Conservation (phyloP, 805 yeast genomes). For the Cyberlindnera lachancei region DNA sequence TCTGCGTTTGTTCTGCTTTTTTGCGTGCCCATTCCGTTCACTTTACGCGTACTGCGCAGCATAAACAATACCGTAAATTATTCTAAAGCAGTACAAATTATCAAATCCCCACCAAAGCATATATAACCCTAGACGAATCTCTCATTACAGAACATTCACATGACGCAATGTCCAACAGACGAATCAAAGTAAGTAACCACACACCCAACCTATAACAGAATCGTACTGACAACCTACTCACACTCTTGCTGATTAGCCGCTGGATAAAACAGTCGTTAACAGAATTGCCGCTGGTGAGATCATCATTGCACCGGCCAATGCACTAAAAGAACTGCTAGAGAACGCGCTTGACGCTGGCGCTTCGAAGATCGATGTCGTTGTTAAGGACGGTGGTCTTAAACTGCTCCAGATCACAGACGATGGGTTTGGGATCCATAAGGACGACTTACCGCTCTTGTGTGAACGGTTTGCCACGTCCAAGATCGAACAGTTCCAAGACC, state of each 20-base stretch:
- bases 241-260: constrained; percentile 29
- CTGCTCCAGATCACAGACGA: constrained; percentile 82
- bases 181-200: constrained; percentile 1
- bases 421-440: constrained; percentile 72
- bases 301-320: constrained; percentile 89
- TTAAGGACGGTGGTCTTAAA: constrained; percentile 91
- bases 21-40: too few relatives aligned
- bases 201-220: background rate
- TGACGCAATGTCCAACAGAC: too few relatives aligned
- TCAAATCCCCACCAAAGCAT: too few relatives aligned
- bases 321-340: constrained; percentile 87
- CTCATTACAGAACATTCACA: too few relatives aligned
- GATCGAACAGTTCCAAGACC: constrained; percentile 64
- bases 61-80: too few relatives aligned
- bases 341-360: constrained; percentile 86
- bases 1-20: too few relatives aligned
- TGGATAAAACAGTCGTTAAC: constrained; percentile 72
- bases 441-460: constrained; percentile 75
- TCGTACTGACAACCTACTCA: constrained; percentile 2
- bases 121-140: too few relatives aligned
- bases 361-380: constrained; percentile 64
- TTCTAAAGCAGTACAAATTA: too few relatives aligned
- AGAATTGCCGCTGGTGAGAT: constrained; percentile 97
- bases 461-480: constrained; percentile 92
- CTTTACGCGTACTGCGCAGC: too few relatives aligned